These are phyloP conservation scores for Pestalotiopsis sp. DNA, from an alignment of 2,329 filamentous ascomycete genomes.

Conservation along the genomic window DNA sequence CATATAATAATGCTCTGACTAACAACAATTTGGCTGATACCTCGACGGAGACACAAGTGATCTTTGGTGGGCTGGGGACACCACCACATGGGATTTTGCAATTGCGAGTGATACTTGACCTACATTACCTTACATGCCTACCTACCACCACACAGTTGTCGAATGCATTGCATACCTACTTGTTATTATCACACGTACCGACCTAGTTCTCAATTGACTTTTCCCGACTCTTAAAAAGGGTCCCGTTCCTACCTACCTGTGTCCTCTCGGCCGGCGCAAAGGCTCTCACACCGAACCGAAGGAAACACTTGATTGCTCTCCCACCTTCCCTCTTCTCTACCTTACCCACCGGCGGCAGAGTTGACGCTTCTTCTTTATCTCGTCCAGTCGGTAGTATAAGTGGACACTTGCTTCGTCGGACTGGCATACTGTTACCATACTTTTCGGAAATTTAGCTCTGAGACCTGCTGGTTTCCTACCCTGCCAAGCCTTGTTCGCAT, in stretches of 20 bases:
- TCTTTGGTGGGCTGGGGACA: background rate
- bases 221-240: background rate
- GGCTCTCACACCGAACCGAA: background rate
- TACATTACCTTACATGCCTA: background rate
- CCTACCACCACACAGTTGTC: too few species aligned
- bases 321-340: background rate
- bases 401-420: background rate
- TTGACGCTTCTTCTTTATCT: background rate
- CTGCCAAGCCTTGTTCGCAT: background rate
- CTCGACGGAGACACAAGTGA: constrained; percentile 2
- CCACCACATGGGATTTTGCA: background rate
- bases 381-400: background rate
- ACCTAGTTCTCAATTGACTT: background rate
- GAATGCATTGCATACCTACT: background rate
- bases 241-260: background rate
- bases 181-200: background rate
- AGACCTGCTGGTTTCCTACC: background rate
- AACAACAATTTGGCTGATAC: background rate
- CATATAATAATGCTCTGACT: constrained; percentile 5
- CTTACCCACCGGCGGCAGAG: background rate
- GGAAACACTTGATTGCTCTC: background rate
- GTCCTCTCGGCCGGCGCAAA: background rate
- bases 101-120: background rate
- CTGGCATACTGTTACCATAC: background rate
- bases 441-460: background rate